Conservation (phyloP, 352 stramenopile genomes). For the Globisporangium yorkense region DNA sequence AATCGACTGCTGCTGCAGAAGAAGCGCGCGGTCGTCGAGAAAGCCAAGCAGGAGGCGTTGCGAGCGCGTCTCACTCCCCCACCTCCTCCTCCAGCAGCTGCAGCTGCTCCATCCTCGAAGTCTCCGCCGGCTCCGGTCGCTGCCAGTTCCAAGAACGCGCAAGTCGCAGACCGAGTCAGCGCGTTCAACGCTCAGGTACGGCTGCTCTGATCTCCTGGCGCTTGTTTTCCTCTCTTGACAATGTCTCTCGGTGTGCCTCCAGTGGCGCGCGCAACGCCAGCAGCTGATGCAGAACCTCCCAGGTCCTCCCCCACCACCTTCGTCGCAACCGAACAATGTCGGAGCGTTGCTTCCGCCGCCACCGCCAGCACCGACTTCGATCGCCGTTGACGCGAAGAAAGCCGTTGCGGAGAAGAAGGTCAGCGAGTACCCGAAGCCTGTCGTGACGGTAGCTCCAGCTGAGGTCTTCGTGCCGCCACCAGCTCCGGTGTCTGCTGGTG, state of each 20-base stretch:
- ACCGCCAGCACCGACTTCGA: slow-evolving; percentile 4
- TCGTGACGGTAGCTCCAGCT: neutral
- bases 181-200: slow-evolving; percentile 53
- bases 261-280: slow-evolving; percentile 44
- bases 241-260: neutral
- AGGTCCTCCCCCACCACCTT: slow-evolving; percentile 7
- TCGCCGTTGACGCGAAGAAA: slow-evolving; percentile 9
- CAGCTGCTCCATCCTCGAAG: neutral
- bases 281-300: slow-evolving; percentile 23
- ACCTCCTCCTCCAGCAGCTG: neutral
- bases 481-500: neutral
- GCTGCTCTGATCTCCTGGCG: neutral
- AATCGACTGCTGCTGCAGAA: slow-evolving; percentile 16
- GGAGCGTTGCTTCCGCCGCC: slow-evolving; percentile 4
- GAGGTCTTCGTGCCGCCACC: slow-evolving; percentile 4
- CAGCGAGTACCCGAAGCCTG: slow-evolving; percentile 13
- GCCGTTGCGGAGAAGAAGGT: neutral
- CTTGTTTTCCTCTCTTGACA: neutral
- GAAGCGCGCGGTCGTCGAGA: slow-evolving; percentile 18
- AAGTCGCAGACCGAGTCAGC: slow-evolving; percentile 30
- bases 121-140: neutral
- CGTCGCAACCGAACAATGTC: neutral
- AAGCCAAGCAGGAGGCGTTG: slow-evolving; percentile 12
- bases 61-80: neutral
- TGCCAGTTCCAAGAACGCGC: neutral